Evolutionary conservation across 2,329 filamentous ascomycete genomes (phyloP).

Genomic region (Dothideomycetes sp.): DNA sequence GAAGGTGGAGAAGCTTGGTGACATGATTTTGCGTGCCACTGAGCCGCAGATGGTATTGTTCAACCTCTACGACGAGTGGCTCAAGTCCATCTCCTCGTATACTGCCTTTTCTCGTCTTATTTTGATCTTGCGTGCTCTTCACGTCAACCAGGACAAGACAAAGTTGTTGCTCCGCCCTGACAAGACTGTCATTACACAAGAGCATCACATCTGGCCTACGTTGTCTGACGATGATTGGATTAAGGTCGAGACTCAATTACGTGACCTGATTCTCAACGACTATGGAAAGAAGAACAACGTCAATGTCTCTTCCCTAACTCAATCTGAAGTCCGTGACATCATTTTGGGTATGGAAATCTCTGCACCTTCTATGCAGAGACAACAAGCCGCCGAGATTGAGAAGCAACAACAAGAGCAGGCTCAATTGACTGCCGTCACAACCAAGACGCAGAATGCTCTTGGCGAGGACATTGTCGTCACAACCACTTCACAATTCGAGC

Average conservation of each 20-base stretch:
- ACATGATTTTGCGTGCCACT: slow-evolving; percentile 96
- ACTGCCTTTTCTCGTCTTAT: slow-evolving; percentile 95
- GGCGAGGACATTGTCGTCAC: slow-evolving; percentile 98
- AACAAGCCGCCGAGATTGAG: slow-evolving; percentile 96
- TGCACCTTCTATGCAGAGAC: slow-evolving; percentile 92
- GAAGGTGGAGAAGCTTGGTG: slow-evolving; percentile 98
- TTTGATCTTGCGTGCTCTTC: slow-evolving; percentile 83
- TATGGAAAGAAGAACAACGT: slow-evolving; percentile 99
- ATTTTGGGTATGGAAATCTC: slow-evolving; percentile 99
- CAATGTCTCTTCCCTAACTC: slow-evolving; percentile 93
- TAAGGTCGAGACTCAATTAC: slow-evolving; percentile 93
- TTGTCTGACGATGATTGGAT: slow-evolving; percentile 96
- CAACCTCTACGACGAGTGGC: slow-evolving; percentile 97
- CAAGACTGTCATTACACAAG: slow-evolving; percentile 95
- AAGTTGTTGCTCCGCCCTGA: slow-evolving; percentile 91
- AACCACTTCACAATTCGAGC: slow-evolving; percentile 94
- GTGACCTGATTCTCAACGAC: slow-evolving; percentile 93
- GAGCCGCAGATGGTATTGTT: slow-evolving; percentile 99
- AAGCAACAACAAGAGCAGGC: slow-evolving; percentile 97
- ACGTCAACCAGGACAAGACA: slow-evolving; percentile 97
- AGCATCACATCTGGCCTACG: slow-evolving; percentile 97
- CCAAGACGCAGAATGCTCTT: slow-evolving; percentile 93
- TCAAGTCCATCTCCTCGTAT: slow-evolving; percentile 97
- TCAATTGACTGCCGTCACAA: slow-evolving; percentile 92
- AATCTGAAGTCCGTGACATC: slow-evolving; percentile 93